Percentiles rank a stretch among this genome's conserved stretches.
Evolutionary conservation across 139 green algal species (phyloP).

Genomic region (Tetraselmis chui): DNA sequence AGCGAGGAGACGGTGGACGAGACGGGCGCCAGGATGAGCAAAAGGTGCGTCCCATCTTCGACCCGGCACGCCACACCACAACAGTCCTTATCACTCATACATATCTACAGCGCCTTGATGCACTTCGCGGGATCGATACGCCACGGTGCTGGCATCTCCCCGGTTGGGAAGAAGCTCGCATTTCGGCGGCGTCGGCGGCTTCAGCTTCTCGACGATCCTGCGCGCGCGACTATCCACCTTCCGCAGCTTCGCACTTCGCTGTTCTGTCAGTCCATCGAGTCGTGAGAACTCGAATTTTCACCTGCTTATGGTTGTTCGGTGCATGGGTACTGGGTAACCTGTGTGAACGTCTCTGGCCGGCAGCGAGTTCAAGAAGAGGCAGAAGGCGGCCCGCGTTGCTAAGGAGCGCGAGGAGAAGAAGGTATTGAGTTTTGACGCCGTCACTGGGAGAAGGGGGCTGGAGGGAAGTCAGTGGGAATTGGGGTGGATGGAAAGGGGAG

Average conservation of each 20-base stretch:
- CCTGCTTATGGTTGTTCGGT: too few relatives aligned
- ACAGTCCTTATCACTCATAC: background rate
- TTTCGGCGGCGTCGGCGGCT: background rate
- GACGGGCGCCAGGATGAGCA: slow-evolving; percentile 73
- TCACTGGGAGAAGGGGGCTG: background rate
- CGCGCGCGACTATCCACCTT: too few relatives aligned
- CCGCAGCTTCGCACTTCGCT: too few relatives aligned
- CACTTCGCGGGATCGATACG: too few relatives aligned
- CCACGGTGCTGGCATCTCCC: too few relatives aligned
- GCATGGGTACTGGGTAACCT: too few relatives aligned
- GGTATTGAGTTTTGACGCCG: too few relatives aligned
- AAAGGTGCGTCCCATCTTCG: slow-evolving; percentile 51
- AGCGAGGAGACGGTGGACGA: slow-evolving; percentile 79
- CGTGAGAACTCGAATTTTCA: too few relatives aligned
- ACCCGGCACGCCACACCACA: background rate
- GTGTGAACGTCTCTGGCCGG: too few relatives aligned
- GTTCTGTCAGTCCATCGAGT: too few relatives aligned
- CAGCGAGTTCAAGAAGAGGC: slow-evolving; percentile 87
- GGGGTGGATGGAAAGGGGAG: too few relatives aligned
- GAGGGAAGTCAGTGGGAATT: too few relatives aligned
- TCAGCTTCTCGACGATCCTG: background rate
- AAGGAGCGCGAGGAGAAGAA: slow-evolving; percentile 79
- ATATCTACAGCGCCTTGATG: background rate
- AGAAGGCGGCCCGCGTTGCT: slow-evolving; percentile 67
- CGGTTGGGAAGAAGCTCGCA: background rate